These are phyloP conservation scores for Cercospora sesami DNA, from an alignment of 2,329 filamentous ascomycete species.

Conservation along the genomic window DNA sequence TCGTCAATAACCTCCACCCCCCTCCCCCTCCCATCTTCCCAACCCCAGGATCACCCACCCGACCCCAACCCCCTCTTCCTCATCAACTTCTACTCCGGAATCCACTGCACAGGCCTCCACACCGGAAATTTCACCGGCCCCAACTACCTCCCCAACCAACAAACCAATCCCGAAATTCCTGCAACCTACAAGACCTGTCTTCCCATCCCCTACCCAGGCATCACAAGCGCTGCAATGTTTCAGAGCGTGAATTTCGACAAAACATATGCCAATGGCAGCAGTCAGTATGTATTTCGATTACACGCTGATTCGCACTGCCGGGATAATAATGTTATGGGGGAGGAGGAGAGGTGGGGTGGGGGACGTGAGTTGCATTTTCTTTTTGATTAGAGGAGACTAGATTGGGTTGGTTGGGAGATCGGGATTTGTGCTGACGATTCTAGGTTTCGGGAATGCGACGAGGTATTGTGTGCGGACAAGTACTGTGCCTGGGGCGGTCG, in stretches of 20 bases:
- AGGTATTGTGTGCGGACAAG: background rate
- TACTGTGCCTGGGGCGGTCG: background rate
- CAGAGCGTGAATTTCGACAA: background rate
- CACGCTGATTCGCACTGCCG: background rate
- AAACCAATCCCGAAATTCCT: background rate
- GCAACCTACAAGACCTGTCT: background rate
- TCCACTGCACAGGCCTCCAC: background rate
- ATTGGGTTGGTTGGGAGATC: background rate
- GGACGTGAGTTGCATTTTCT: background rate
- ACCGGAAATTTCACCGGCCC: background rate
- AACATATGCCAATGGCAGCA: background rate
- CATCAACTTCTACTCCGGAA: background rate
- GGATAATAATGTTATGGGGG: background rate
- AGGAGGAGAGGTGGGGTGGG: background rate
- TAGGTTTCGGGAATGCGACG: background rate
- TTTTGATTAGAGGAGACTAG: background rate
- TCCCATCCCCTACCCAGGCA: background rate
- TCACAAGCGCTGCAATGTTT: conserved; percentile 2
- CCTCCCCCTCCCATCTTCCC: background rate
- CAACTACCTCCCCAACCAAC: background rate
- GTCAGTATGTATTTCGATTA: background rate
- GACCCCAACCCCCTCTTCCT: background rate
- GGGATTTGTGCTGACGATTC: background rate
- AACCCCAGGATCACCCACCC: background rate
- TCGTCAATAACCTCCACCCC: background rate